Conservation (phyloP, 768 basidiomycete genomes). For the Tylopilus balloui region DNA sequence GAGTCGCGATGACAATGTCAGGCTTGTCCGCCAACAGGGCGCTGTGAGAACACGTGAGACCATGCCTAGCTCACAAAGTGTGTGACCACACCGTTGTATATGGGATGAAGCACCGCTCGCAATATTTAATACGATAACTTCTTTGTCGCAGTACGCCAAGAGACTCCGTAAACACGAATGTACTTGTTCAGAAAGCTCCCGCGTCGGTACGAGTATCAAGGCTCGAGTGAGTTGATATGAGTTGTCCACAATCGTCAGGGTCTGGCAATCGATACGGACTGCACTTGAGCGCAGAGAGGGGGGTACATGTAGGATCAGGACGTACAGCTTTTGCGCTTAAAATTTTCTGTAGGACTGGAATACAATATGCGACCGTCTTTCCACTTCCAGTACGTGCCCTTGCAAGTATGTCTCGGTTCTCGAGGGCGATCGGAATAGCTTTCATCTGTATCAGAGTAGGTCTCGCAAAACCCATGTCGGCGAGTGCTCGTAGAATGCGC, state of each 20-base stretch:
- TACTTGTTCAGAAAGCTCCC: constrained; percentile 92
- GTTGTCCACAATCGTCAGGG: constrained; percentile 37
- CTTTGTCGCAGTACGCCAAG: constrained; percentile 74
- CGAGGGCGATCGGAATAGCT: constrained; percentile 88
- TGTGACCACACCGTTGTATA: constrained; percentile 57
- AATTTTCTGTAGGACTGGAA: constrained; percentile 88
- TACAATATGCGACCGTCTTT: constrained; percentile 94
- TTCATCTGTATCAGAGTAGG: constrained; percentile 92
- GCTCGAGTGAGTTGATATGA: constrained; percentile 61
- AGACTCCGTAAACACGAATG: constrained; percentile 60
- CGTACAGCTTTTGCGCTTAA: constrained; percentile 74
- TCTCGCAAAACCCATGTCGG: constrained; percentile 82
- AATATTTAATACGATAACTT: constrained; percentile 68
- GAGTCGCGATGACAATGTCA: constrained; percentile 77
- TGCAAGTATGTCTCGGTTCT: constrained; percentile 86
- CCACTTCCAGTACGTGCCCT: constrained; percentile 94
- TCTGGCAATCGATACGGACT: constrained; percentile 16
- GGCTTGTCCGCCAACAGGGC: constrained; percentile 63
- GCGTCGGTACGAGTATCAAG: constrained; percentile 81
- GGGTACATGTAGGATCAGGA: constrained; percentile 11
- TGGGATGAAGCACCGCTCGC: constrained; percentile 67
- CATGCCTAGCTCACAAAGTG: neutral
- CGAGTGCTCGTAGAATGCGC: constrained; percentile 82
- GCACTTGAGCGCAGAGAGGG: neutral
- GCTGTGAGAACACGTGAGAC: constrained; percentile 30